phyloP scores from a whole-genome alignment of 1,284 basidiomycete genomes.

The Apiotrichum laibachii region DNA sequence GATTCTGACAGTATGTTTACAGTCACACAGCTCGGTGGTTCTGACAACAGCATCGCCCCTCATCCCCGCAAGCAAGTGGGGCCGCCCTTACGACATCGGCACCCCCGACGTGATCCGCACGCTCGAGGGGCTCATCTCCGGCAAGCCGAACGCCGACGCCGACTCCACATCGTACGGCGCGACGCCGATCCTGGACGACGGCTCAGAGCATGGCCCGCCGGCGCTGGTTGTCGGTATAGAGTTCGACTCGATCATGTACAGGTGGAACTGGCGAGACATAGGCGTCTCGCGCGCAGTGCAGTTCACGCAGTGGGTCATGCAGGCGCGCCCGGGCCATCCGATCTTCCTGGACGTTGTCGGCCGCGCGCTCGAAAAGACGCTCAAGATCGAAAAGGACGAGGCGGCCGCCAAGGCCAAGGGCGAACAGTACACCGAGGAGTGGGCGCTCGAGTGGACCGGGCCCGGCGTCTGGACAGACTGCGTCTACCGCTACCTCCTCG shows the following conservation, averaged over 20 bases:
- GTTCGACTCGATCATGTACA: slow-evolving; percentile 34
- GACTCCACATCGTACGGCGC: background rate
- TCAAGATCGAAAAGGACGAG: slow-evolving; percentile 22
- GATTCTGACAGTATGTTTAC: slow-evolving; percentile 47
- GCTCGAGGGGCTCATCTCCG: slow-evolving; percentile 27
- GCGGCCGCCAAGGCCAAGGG: slow-evolving; percentile 23
- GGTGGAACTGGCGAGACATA: slow-evolving; percentile 36
- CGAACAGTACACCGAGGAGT: slow-evolving; percentile 8
- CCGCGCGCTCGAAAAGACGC: slow-evolving; percentile 30
- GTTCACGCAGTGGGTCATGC: slow-evolving; percentile 53
- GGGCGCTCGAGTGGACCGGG: slow-evolving; percentile 41
- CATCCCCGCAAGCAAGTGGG: slow-evolving; percentile 39
- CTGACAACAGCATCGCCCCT: slow-evolving; percentile 27
- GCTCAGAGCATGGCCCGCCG: slow-evolving; percentile 35
- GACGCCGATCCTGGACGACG: slow-evolving; percentile 32
- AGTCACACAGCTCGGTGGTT: background rate
- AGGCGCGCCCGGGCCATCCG: slow-evolving; percentile 43
- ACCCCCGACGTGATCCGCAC: slow-evolving; percentile 33
- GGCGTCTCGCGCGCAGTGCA: slow-evolving; percentile 43
- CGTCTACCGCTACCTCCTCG: slow-evolving; percentile 43
- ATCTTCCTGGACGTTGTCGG: slow-evolving; percentile 41
- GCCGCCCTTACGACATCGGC: slow-evolving; percentile 30
- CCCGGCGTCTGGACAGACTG: slow-evolving; percentile 45
- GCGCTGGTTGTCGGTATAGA: slow-evolving; percentile 51
- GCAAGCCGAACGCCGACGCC: slow-evolving; percentile 13